Evolutionary conservation across 2,329 filamentous ascomycete species (phyloP).

Genomic region (Trichophyton simii): DNA sequence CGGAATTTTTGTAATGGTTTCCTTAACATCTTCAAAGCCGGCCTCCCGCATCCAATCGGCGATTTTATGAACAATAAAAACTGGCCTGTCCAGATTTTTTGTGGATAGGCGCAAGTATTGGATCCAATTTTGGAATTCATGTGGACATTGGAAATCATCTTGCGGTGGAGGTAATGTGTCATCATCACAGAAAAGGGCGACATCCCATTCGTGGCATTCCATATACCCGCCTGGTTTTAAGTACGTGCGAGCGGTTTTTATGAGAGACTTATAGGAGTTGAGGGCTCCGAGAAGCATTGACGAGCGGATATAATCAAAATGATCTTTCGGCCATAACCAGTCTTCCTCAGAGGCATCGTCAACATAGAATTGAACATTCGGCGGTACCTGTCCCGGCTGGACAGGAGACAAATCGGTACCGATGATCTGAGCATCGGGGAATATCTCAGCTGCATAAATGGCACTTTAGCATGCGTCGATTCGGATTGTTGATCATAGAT

Average conservation of each 20-base stretch:
- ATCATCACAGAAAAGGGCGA: slow-evolving; percentile 41
- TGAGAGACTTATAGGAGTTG: slow-evolving; percentile 43
- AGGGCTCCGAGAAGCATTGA: slow-evolving; percentile 48
- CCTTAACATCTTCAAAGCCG: slow-evolving; percentile 17
- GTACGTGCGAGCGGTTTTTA: slow-evolving; percentile 40
- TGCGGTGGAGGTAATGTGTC: slow-evolving; percentile 39
- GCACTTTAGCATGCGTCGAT: background rate
- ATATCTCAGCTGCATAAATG: background rate
- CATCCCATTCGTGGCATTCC: slow-evolving; percentile 35
- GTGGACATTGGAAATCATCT: slow-evolving; percentile 24
- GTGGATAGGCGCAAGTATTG: slow-evolving; percentile 33
- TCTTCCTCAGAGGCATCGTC: slow-evolving; percentile 54
- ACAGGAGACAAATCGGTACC: slow-evolving; percentile 48
- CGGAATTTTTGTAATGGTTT: slow-evolving; percentile 15
- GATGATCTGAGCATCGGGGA: slow-evolving; percentile 8
- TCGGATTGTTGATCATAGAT: background rate
- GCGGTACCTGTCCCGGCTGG: slow-evolving; percentile 53
- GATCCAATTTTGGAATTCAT: slow-evolving; percentile 38
- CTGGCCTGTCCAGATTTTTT: slow-evolving; percentile 32
- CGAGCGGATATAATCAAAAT: slow-evolving; percentile 50
- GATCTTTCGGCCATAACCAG: slow-evolving; percentile 41
- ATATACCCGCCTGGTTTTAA: slow-evolving; percentile 45
- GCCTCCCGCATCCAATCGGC: slow-evolving; percentile 15
- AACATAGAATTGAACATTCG: slow-evolving; percentile 62
- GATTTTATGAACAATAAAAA: slow-evolving; percentile 38